A percentile compares a stretch with the other conserved stretches of the same genome.
Evolutionary conservation across 345 rosid genomes (phyloP).

Genomic region (Passiflora organensis): DNA sequence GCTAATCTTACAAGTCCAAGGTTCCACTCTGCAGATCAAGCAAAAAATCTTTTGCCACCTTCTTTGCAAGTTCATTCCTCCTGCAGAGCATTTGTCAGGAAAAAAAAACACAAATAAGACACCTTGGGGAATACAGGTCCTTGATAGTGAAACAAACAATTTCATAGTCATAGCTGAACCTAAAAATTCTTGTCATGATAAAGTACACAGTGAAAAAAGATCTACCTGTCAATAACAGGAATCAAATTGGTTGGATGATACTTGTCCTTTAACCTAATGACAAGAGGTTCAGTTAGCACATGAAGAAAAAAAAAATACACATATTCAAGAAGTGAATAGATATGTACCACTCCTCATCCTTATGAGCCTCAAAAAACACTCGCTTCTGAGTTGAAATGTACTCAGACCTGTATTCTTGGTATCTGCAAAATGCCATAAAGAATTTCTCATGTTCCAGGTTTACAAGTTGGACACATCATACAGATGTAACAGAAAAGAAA

Average conservation of each 20-base stretch:
- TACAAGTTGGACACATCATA: background rate
- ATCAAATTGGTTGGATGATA: slow-evolving; percentile 92
- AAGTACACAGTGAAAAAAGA: no score
- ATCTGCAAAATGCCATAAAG: slow-evolving; percentile 47
- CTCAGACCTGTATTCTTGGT: slow-evolving; percentile 91
- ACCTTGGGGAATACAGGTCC: slow-evolving; percentile 1
- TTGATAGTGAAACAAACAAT: background rate
- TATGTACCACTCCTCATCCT: slow-evolving; percentile 68
- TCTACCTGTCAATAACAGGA: slow-evolving; percentile 72
- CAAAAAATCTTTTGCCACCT: slow-evolving; percentile 74
- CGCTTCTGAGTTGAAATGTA: slow-evolving; percentile 88
- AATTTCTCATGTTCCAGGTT: slow-evolving; percentile 1
- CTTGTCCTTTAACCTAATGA: slow-evolving; percentile 75
- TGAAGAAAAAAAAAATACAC: slow-evolving; percentile 8
- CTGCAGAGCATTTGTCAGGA: no score
- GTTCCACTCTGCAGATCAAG: slow-evolving; percentile 85
- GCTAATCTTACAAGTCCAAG: slow-evolving; percentile 68
- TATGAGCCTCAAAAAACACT: slow-evolving; percentile 68
- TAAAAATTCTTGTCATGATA: no score
- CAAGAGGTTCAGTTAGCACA: slow-evolving; percentile 17
- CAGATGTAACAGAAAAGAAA: slow-evolving; percentile 7
- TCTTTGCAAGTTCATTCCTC: slow-evolving; percentile 83
- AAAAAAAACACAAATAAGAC: background rate
- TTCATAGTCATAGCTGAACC: background rate
- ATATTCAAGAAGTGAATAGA: slow-evolving; percentile 9